Conservation (phyloP, 2,329 filamentous ascomycete species). For the Apiospora phragmitis region DNA sequence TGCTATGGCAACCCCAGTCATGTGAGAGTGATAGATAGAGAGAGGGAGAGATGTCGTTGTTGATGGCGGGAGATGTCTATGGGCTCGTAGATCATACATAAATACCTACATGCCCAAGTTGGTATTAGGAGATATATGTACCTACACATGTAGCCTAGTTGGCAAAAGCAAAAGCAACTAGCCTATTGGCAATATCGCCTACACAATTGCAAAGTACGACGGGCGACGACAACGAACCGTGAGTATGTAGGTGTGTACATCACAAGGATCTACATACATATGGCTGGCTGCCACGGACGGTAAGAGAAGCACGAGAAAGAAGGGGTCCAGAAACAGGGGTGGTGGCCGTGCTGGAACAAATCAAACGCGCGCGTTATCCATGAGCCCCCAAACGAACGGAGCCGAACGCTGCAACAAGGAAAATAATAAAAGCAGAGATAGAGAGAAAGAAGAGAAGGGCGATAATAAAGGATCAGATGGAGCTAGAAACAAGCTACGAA, state of each 20-base stretch:
- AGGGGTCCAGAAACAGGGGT: constrained; percentile 4
- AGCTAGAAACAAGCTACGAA: background rate
- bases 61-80: background rate
- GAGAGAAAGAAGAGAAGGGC: background rate
- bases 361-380: constrained; percentile 6
- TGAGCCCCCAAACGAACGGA: background rate
- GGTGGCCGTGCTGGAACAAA: background rate
- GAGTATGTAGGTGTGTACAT: background rate
- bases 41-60: background rate
- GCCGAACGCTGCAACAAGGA: background rate
- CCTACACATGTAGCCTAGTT: background rate
- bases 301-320: background rate
- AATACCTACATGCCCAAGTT: background rate
- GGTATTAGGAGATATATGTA: background rate
- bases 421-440: background rate
- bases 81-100: background rate
- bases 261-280: background rate
- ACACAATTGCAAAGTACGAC: background rate
- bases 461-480: background rate
- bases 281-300: background rate
- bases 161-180: background rate
- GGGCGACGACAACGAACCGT: background rate
- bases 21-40: background rate
- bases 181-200: background rate
- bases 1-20: background rate